Conservation (phyloP, 257 asterid species). For the Nyctanthes arbortristis region DNA sequence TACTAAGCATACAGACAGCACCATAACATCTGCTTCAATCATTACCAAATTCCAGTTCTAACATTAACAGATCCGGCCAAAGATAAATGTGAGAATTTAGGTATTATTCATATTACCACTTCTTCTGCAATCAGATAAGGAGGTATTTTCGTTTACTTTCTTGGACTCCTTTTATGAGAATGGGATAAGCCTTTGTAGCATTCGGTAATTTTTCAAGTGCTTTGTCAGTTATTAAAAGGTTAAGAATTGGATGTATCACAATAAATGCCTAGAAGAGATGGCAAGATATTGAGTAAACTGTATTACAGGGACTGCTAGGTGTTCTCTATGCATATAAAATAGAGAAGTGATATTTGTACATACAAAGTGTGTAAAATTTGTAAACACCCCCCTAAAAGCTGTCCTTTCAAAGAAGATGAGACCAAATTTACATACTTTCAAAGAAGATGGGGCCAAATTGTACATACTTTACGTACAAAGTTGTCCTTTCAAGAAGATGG, state of each 20-base stretch:
- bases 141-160: not conserved
- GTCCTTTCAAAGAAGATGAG: no score
- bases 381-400: no score
- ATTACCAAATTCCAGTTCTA: not conserved
- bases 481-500: no score
- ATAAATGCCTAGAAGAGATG: not conserved
- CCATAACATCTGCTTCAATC: not conserved
- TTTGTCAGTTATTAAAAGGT: not conserved
- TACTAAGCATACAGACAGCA: not conserved
- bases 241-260: not conserved
- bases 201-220: not conserved
- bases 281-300: no score
- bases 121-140: not conserved
- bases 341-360: no score
- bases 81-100: not conserved
- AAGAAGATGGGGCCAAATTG: no score
- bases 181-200: not conserved
- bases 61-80: not conserved
- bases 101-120: not conserved
- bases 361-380: no score
- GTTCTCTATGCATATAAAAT: no score
- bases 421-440: no score
- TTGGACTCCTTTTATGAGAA: not conserved
- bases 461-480: no score
- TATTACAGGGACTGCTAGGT: no score